Percentiles rank a stretch among this genome's conserved stretches.
These are phyloP conservation scores for Chaetomiaceae sp. DNA, from an alignment of 2,329 filamentous ascomycete species.

Conservation along the genomic window DNA sequence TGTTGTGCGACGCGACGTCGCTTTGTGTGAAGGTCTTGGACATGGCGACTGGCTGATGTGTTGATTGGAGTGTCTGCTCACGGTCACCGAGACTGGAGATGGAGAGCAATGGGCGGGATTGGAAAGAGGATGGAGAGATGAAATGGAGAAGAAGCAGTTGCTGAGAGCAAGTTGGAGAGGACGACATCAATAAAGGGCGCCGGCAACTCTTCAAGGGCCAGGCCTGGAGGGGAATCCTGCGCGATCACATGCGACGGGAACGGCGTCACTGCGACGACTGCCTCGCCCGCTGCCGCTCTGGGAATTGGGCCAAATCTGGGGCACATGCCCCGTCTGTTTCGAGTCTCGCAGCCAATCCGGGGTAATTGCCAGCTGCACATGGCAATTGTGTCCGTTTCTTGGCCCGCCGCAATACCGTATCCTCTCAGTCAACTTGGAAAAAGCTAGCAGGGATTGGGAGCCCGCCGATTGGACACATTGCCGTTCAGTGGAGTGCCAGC, in stretches of 20 bases:
- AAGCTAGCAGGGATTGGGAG: too few relatives aligned
- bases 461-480: too few relatives aligned
- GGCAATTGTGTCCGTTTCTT: conserved; percentile 5
- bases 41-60: conserved; percentile 52
- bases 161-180: not conserved
- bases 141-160: not conserved
- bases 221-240: not conserved
- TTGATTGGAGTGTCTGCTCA: not conserved
- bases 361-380: conserved; percentile 3
- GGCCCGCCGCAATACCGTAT: not conserved
- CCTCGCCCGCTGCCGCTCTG: not conserved
- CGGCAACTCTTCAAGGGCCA: conserved; percentile 2
- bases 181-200: conserved; percentile 8
- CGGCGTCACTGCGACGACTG: not conserved
- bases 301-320: not conserved
- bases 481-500: not conserved
- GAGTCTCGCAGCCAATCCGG: not conserved
- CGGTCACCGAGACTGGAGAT: not conserved
- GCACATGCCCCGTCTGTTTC: conserved; percentile 8
- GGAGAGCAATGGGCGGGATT: not conserved
- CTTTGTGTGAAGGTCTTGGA: conserved; percentile 77
- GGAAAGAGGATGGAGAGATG: not conserved
- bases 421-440: too few relatives aligned
- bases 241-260: conserved; percentile 12
- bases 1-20: conserved; percentile 92